Evolutionary conservation across 495 filamentous ascomycete genomes (phyloP).

Genomic region (Hypoxylon trugodes): DNA sequence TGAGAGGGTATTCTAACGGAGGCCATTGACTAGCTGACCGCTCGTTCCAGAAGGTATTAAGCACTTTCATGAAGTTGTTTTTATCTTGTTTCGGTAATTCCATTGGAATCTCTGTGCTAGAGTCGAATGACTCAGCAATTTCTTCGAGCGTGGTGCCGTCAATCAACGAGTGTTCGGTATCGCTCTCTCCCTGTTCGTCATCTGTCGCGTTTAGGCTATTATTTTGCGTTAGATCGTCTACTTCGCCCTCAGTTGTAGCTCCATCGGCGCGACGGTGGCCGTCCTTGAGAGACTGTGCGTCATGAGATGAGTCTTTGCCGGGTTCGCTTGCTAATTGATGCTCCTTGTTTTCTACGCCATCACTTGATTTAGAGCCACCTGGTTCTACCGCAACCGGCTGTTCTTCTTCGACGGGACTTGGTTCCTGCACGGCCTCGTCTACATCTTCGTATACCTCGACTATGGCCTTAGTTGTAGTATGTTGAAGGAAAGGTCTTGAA

Average conservation of each 20-base stretch:
- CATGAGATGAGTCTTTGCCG: slow-evolving; percentile 5
- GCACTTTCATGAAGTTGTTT: slow-evolving; percentile 89
- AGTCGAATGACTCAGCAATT: slow-evolving; percentile 71
- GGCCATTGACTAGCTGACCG: slow-evolving; percentile 95
- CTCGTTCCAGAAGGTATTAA: slow-evolving; percentile 98
- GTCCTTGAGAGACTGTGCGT: slow-evolving; percentile 4
- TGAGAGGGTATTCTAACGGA: slow-evolving; percentile 91
- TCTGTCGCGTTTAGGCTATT: slow-evolving; percentile 62
- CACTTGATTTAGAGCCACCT: slow-evolving; percentile 45
- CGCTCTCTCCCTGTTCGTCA: slow-evolving; percentile 74
- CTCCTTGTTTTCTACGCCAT: slow-evolving; percentile 39
- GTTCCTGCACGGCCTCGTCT: slow-evolving; percentile 88
- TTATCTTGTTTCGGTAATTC: slow-evolving; percentile 92
- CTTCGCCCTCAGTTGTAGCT: slow-evolving; percentile 57
- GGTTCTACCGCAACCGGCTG: slow-evolving; percentile 27
- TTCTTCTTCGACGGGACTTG: slow-evolving; percentile 76
- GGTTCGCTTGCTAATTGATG: slow-evolving; percentile 33
- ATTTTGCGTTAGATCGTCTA: slow-evolving; percentile 56
- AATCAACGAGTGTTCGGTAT: slow-evolving; percentile 69
- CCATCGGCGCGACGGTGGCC: slow-evolving; percentile 44
- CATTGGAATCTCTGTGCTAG: slow-evolving; percentile 67
- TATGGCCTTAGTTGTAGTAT: slow-evolving; percentile 91
- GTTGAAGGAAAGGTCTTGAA: slow-evolving; percentile 80
- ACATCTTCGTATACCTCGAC: slow-evolving; percentile 96
- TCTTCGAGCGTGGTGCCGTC: slow-evolving; percentile 65